Base-by-base conservation (phyloP, 495 filamentous ascomycete species). In the Physcia stellaris region DNA sequence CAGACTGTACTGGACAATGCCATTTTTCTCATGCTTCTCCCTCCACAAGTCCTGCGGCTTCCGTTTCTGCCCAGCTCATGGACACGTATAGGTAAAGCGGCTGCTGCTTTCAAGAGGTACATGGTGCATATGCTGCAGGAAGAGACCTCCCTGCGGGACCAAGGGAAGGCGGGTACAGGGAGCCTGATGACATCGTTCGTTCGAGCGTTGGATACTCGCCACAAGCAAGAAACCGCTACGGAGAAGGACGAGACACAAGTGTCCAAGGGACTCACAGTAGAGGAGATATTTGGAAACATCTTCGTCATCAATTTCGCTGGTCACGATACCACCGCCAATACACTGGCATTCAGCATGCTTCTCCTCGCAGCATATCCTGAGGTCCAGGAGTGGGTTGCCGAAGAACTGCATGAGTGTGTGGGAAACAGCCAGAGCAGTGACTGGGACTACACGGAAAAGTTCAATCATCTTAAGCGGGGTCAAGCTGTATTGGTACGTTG, bases 261-360 rank as follows among this genome's bases (percentile, higher is more conserved):
- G 16, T n/a, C 16, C 11, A 40, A 47, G 22, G 43, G 49, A 6
- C 47, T 63, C 3, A 48, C 58, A 3, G 50, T n/a, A n/a, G 37
- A 50, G 4, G 67, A 71, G 38, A 54, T 70, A 21, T 45, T 59
- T 13, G 64, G 67, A 15, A 70, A 70, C 33, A 45, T 64, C 20
- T 64, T 67, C 35, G 50, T 68, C 6, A 62, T 67, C 42, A 61
- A 56, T 12, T 51, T 71, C 23, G 67, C 67, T 3, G 67, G 67
- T n/a, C 61, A 69, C 26, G 66, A 71, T 23, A 69, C 67, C 0
- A 60, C 64, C 9, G 59, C 65, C 5, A 62, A 61, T 17, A 58
- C 59, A 0, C 24, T 70, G 12, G 44, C 53, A 10, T 69, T 56
- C 46, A 50, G 49, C 6, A 36, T 73, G 6, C 21, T 64, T 3